Evolutionary conservation across 176 grass and related monocot species (phyloP).

Genomic region (bread wheat (Triticum aestivum)): IWGSC_CS_RefSeq_v2.1 NC_057800.1:629950241-629950740

Average conservation of each 20-base stretch:
- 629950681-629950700: too few species aligned
- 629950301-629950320: constrained; percentile 8
- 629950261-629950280: constrained; percentile 67
- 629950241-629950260: constrained; percentile 38
- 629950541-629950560: not conserved
- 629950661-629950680: too few species aligned
- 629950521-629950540: not conserved
- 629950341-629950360: not conserved
- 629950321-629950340: constrained; percentile 9
- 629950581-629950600: not conserved
- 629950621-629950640: not conserved
- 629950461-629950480: not conserved
- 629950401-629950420: not conserved
- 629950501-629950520: not conserved
- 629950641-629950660: not conserved
- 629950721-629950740: too few species aligned
- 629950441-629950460: not conserved
- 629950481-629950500: not conserved
- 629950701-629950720: too few species aligned
- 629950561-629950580: not conserved
- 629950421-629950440: not conserved
- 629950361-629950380: not conserved
- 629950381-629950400: not conserved
- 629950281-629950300: constrained; percentile 60
- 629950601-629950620: not conserved